Evolutionary conservation across 768 basidiomycete genomes (phyloP), one percentile per base, ranked within the genome.

Genomic region (Rhodotorula diobovata): DNA sequence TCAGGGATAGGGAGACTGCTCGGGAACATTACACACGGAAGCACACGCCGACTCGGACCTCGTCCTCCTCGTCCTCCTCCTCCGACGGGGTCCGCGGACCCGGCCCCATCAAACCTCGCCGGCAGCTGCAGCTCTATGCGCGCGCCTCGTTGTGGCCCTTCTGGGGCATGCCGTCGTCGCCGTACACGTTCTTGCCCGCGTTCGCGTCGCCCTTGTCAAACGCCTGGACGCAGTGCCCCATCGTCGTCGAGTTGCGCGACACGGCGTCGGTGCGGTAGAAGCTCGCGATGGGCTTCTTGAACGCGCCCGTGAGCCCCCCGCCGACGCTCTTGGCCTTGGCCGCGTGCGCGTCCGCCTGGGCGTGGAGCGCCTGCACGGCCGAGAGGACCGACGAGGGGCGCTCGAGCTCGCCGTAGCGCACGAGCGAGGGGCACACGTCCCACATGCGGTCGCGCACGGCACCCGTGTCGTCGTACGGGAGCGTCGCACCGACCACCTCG

Each of bases 261-360:
- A 98, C 92, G 37, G 90, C 87, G 81, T 97, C 95, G 18, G 95
- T 97, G 81, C 92, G 88, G 82, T 97, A 99, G 45, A 98, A 98
- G 83, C 96, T 96, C 61, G 82, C 76, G n/a, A 99, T 89, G 0
- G 93, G 90, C 81, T 88, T 90, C 81, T 83, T 84, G 81, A 96
- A 87, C 30, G 86, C 82, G 9, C 77, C 77, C 43, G 51, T 70
- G 41, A 43, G 41, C 14, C 9, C 8, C 7, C 74, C 77, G 21
- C 50, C 72, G 23, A 50, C 32, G 4, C 56, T 59, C 63, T 70
- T 68, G 32, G 15, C 61, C 37, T 37, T n/a, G 57, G 61, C 10
- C 28, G 57, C 45, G 66, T 66, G 37, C 55, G 55, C 35, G n/a
- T 69, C 71, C 25, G 53, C 66, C 63, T 62, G 41, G 20, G 50